phyloP scores from a whole-genome alignment of 108 stramenopile species.

The Cyclotella cryptica region DNA sequence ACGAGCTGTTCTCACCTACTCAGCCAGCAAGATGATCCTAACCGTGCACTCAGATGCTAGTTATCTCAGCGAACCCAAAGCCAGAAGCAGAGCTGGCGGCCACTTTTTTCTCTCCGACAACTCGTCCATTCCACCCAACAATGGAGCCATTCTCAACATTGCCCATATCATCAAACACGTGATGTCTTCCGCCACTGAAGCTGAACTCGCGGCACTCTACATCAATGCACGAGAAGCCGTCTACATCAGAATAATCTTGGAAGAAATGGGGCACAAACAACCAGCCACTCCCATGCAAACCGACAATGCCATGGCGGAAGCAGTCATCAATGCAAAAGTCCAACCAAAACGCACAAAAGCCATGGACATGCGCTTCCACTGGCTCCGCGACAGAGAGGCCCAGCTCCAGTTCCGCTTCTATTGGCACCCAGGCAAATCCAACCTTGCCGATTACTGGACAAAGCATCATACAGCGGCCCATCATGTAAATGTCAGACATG shows the following conservation, averaged over 20 bases:
- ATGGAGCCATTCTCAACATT: not conserved
- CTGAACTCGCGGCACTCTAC: not conserved
- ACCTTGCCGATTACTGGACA: not conserved
- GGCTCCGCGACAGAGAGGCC: not conserved
- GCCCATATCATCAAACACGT: not conserved
- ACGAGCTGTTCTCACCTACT: constrained; percentile 5
- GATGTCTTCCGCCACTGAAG: constrained; percentile 3
- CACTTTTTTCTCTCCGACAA: not conserved
- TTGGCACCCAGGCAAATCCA: not conserved
- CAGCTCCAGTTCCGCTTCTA: constrained; percentile 17
- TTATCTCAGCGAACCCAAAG: not conserved
- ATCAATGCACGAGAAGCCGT: constrained; percentile 2
- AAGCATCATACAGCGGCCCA: not conserved
- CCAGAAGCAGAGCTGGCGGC: constrained; percentile 1
- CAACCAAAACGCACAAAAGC: constrained; percentile 41
- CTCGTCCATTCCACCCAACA: not conserved
- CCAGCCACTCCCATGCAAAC: not conserved
- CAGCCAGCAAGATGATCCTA: not conserved
- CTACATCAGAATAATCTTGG: not conserved
- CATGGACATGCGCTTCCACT: constrained; percentile 41
- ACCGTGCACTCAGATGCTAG: not conserved
- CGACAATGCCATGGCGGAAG: not conserved
- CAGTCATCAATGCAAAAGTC: constrained; percentile 48
- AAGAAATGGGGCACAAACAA: not conserved
- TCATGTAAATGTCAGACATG: too few species aligned